A percentile compares a stretch with the other conserved stretches of the same genome.
Evolutionary conservation across 345 rosid genomes (phyloP).

Genomic region (Microcos paniculata): DNA sequence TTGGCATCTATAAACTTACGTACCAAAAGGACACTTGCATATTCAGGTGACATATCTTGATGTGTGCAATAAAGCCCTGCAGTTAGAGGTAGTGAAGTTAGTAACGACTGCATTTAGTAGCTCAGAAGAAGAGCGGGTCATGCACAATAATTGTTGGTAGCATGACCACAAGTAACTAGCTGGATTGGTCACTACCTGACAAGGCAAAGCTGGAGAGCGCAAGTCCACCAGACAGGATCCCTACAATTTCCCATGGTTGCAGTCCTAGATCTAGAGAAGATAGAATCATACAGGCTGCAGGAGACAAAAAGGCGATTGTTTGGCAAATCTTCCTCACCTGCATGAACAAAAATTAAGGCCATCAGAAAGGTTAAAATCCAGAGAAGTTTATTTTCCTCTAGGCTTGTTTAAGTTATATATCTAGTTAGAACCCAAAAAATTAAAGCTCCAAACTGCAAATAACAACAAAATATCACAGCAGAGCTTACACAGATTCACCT

Average conservation of each 20-base stretch:
- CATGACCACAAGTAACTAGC: background rate
- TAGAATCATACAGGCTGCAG: slow-evolving; percentile 84
- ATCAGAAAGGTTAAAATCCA: background rate
- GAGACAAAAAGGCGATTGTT: slow-evolving; percentile 82
- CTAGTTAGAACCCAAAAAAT: background rate
- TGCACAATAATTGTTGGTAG: background rate
- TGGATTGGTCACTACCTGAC: slow-evolving; percentile 54
- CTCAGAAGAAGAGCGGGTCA: background rate
- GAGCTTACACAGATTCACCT: background rate
- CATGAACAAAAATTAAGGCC: slow-evolving; percentile 22
- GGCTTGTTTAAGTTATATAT: background rate
- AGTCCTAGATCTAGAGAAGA: slow-evolving; percentile 88
- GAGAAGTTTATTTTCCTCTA: background rate
- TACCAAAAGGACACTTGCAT: slow-evolving; percentile 94
- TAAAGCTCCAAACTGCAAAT: background rate
- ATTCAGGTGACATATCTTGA: slow-evolving; percentile 95
- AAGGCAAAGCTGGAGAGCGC: slow-evolving; percentile 91
- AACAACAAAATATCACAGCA: background rate
- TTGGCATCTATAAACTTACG: slow-evolving; percentile 17
- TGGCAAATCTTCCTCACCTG: slow-evolving; percentile 96
- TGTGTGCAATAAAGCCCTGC: slow-evolving; percentile 90
- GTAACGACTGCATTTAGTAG: background rate
- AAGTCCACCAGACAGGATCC: slow-evolving; percentile 79
- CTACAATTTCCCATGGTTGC: slow-evolving; percentile 92
- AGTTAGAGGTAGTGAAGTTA: background rate